Percentiles rank a stretch among this genome's conserved stretches.
Evolutionary conservation across 2,329 filamentous ascomycete genomes (phyloP).

Genomic region (Scedosporium dehoogii): DNA sequence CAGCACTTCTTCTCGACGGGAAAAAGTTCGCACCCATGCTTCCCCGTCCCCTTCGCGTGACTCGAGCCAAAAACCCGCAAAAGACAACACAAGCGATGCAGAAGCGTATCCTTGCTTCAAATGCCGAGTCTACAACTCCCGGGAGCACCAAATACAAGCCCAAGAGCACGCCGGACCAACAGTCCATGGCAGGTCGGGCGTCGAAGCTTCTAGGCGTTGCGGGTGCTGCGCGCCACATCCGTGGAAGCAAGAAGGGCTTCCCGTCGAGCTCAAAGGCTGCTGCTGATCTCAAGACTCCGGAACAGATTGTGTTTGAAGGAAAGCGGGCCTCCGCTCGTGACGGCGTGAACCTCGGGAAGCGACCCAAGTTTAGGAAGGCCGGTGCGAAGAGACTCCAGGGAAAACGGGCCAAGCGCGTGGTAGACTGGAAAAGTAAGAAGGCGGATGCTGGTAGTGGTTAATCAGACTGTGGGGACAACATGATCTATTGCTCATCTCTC

Average conservation of each 20-base stretch:
- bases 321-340: constrained; percentile 60
- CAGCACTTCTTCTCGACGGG: constrained; percentile 76
- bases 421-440: constrained; percentile 34
- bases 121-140: constrained; percentile 17
- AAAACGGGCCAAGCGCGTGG: constrained; percentile 27
- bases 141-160: constrained; percentile 44
- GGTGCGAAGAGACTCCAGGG: constrained; percentile 25
- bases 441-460: neutral
- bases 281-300: constrained; percentile 43
- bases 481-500: neutral
- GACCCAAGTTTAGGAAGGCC: constrained; percentile 33
- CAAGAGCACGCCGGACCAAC: constrained; percentile 60
- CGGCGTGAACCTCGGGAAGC: constrained; percentile 50
- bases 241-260: constrained; percentile 19
- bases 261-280: constrained; percentile 11
- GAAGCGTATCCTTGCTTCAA: constrained; percentile 28
- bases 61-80: constrained; percentile 67
- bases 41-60: constrained; percentile 78
- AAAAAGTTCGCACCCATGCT: constrained; percentile 93
- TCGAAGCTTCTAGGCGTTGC: constrained; percentile 64
- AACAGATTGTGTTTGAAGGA: constrained; percentile 72
- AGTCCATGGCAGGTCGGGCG: constrained; percentile 63
- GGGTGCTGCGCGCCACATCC: constrained; percentile 41
- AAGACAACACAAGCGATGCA: constrained; percentile 46
- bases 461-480: neutral